Evolutionary conservation across 2,329 filamentous ascomycete genomes (phyloP).

Genomic region (Phyllosticta citribraziliensis): DNA sequence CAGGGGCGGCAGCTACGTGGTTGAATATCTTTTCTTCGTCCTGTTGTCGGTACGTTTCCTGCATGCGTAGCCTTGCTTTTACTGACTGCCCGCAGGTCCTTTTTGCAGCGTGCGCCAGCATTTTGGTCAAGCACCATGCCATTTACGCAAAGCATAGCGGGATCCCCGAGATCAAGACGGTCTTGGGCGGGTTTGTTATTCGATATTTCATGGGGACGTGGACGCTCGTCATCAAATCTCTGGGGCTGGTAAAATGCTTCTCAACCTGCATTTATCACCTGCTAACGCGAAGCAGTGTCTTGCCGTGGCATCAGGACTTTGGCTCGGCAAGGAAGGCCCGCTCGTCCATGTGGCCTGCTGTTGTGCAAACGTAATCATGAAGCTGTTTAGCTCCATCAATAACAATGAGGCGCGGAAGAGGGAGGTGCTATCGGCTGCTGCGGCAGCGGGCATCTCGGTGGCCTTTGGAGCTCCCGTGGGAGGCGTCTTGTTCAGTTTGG

Average conservation of each 20-base stretch:
- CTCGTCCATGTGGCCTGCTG: conserved; percentile 95
- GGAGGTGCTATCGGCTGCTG: conserved; percentile 85
- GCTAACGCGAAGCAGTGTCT: conserved; percentile 53
- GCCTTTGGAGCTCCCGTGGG: conserved; percentile 92
- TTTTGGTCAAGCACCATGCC: conserved; percentile 76
- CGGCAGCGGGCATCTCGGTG: conserved; percentile 85
- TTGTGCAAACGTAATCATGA: conserved; percentile 89
- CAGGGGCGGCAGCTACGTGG: conserved; percentile 61
- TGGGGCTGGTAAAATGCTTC: conserved; percentile 56
- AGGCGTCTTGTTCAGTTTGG: conserved; percentile 90
- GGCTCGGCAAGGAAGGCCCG: conserved; percentile 93
- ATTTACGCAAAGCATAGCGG: conserved; percentile 87
- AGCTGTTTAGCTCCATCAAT: conserved; percentile 70
- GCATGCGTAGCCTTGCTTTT: background rate
- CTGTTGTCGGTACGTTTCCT: conserved; percentile 59
- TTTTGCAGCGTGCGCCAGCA: conserved; percentile 67
- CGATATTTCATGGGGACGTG: conserved; percentile 74
- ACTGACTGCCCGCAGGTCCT: conserved; percentile 46
- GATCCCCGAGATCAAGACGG: conserved; percentile 95
- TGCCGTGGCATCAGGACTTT: conserved; percentile 86
- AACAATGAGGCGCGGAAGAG: conserved; percentile 89
- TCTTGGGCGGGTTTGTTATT: conserved; percentile 90
- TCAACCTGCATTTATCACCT: conserved; percentile 12
- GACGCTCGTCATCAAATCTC: conserved; percentile 81
- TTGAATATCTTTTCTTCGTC: conserved; percentile 82